These are phyloP conservation scores for Carpinus fangiana DNA, from an alignment of 306 rosid genomes.

Conservation along the genomic window DNA sequence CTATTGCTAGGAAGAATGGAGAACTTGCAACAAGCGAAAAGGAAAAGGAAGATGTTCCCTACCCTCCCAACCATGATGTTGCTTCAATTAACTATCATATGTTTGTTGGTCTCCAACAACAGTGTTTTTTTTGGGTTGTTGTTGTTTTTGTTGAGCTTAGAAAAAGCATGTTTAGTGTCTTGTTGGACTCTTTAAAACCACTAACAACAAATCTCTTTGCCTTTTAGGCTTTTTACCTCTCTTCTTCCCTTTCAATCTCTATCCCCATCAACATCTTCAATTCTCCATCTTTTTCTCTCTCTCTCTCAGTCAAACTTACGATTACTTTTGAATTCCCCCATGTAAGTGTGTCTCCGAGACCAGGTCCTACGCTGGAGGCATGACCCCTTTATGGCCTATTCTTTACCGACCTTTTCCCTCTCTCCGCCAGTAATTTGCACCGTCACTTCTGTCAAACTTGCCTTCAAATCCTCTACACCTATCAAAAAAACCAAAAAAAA, in stretches of 20 bases:
- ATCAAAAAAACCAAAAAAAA: neutral
- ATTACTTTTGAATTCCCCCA: slow-evolving; percentile 35
- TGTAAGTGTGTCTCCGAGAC: slow-evolving; percentile 29
- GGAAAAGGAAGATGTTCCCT: slow-evolving; percentile 52
- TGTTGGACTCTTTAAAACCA: slow-evolving; percentile 36
- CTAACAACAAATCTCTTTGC: slow-evolving; percentile 6
- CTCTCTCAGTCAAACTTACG: slow-evolving; percentile 37
- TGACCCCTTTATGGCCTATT: neutral
- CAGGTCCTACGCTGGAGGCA: slow-evolving; percentile 10
- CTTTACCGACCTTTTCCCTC: neutral
- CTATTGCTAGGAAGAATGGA: slow-evolving; percentile 9
- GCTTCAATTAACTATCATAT: slow-evolving; percentile 44
- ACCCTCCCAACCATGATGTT: slow-evolving; percentile 60
- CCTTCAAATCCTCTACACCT: neutral
- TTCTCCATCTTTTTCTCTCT: neutral
- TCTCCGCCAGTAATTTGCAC: neutral
- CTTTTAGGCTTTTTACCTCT: slow-evolving; percentile 22
- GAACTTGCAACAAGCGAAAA: slow-evolving; percentile 19
- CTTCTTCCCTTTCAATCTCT: slow-evolving; percentile 26
- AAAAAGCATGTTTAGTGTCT: slow-evolving; percentile 38
- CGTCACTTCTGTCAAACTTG: neutral
- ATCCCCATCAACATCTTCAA: slow-evolving; percentile 33
- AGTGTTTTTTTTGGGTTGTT: no score
- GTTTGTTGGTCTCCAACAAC: slow-evolving; percentile 48
- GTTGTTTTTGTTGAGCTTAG: slow-evolving; percentile 8